These are phyloP conservation scores for Candida maesae DNA, from an alignment of 805 yeast species.

Conservation along the genomic window DNA sequence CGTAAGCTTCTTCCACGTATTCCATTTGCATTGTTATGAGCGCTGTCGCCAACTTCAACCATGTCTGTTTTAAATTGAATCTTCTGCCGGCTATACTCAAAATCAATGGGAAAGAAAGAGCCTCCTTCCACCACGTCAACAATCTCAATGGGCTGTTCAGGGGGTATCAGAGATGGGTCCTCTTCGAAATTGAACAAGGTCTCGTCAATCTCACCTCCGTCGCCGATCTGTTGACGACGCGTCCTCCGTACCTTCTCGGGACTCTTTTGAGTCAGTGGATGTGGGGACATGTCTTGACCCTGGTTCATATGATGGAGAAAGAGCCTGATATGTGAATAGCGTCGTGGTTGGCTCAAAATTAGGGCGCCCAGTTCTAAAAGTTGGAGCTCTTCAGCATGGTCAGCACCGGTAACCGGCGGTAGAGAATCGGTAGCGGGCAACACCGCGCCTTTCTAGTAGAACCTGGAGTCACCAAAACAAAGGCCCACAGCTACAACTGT, in stretches of 20 bases:
- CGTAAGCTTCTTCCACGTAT: conserved; percentile 13
- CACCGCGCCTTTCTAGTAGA: too few relatives aligned
- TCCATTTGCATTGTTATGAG: neutral
- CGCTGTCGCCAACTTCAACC: conserved; percentile 2
- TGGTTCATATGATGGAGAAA: too few relatives aligned
- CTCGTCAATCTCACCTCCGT: conserved; percentile 16
- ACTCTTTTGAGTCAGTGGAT: too few relatives aligned
- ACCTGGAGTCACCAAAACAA: neutral
- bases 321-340: too few relatives aligned
- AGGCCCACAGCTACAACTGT: neutral
- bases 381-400: too few relatives aligned
- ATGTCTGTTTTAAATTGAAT: conserved; percentile 8
- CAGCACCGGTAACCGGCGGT: too few relatives aligned
- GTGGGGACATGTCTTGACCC: too few relatives aligned
- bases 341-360: too few relatives aligned
- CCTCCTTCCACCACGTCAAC: conserved; percentile 7
- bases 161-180: conserved; percentile 16
- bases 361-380: too few relatives aligned
- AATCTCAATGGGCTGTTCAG: conserved; percentile 9
- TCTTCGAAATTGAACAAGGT: conserved; percentile 28
- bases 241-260: conserved; percentile 9
- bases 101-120: conserved; percentile 4
- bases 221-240: conserved; percentile 21
- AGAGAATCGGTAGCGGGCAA: too few relatives aligned
- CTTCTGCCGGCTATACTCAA: conserved; percentile 2